A percentile compares a stretch with the other conserved stretches of the same genome.
These are phyloP conservation scores for Solanum piurae DNA, from an alignment of 257 asterid species.

Conservation along the genomic window DNA sequence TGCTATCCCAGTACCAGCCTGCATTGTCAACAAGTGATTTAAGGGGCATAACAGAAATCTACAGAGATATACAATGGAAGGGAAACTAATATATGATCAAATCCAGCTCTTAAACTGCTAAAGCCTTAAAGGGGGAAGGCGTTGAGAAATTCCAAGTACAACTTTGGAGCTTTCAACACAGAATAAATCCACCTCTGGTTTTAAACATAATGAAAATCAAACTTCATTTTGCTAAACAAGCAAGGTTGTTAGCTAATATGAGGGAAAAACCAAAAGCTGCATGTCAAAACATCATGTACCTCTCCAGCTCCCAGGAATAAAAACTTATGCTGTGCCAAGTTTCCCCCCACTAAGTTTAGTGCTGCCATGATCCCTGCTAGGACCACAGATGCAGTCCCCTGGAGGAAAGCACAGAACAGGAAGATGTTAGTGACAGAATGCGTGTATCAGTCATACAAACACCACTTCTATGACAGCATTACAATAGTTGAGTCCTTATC, in stretches of 20 bases:
- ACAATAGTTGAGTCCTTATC: not conserved
- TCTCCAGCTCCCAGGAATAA: slow-evolving; percentile 89
- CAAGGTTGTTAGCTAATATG: not conserved
- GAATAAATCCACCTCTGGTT: not conserved
- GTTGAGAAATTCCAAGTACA: not conserved
- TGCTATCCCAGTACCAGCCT: slow-evolving; percentile 98
- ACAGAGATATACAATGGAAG: not conserved
- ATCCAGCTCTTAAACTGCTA: not conserved
- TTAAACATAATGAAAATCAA: not conserved
- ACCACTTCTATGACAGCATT: not conserved
- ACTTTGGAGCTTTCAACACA: not conserved
- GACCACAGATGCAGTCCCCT: slow-evolving; percentile 88
- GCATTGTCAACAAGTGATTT: slow-evolving; percentile 15
- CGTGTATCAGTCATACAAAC: not conserved
- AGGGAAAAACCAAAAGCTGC: not conserved
- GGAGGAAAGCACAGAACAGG: slow-evolving; percentile 4
- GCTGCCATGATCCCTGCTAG: slow-evolving; percentile 65
- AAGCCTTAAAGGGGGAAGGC: not conserved
- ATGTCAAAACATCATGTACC: slow-evolving; percentile 19
- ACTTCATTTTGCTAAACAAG: not conserved
- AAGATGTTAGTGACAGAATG: not conserved
- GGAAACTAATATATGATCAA: not conserved
- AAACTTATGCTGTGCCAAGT: slow-evolving; percentile 57
- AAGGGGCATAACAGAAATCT: not conserved
- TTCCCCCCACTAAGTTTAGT: slow-evolving; percentile 53